Conservation (phyloP, 2,329 filamentous ascomycete species). For the Cladophialophora bantiana region DNA sequence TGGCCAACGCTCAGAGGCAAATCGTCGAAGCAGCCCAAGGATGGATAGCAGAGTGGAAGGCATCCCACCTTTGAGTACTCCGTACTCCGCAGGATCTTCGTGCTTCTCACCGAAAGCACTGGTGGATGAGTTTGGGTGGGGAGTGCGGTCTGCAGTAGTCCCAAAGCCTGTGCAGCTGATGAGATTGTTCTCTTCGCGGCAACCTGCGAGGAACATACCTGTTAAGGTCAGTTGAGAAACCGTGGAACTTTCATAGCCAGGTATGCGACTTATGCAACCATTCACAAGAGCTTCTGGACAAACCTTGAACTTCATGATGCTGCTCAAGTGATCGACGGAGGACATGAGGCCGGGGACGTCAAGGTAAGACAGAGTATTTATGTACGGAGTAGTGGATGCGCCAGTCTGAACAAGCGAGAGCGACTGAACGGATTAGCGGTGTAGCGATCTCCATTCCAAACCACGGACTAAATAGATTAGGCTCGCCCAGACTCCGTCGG, state of each 20-base stretch:
- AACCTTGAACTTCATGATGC: not conserved
- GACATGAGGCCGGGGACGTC: not conserved
- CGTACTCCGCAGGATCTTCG: not conserved
- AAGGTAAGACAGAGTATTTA: not conserved
- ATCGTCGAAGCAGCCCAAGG: slow-evolving; percentile 68
- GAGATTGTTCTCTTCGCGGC: not conserved
- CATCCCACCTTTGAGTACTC: not conserved
- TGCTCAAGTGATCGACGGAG: not conserved
- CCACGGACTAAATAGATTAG: too few species aligned
- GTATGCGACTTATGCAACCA: not conserved
- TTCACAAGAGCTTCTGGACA: not conserved
- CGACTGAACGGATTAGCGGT: not conserved
- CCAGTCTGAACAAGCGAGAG: not conserved
- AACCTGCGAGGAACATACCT: not conserved
- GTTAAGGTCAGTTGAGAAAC: not conserved
- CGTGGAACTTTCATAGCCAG: not conserved
- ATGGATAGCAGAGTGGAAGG: slow-evolving; percentile 70
- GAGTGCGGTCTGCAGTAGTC: not conserved
- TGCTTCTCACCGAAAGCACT: not conserved
- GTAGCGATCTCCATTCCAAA: not conserved
- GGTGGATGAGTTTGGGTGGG: not conserved
- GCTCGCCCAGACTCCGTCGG: too few species aligned
- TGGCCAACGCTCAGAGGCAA: slow-evolving; percentile 61
- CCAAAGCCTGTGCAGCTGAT: not conserved
- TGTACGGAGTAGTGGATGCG: not conserved